These are phyloP conservation scores for Fusarium drepaniforme DNA, from an alignment of 2,329 filamentous ascomycete species.

Conservation along the genomic window DNA sequence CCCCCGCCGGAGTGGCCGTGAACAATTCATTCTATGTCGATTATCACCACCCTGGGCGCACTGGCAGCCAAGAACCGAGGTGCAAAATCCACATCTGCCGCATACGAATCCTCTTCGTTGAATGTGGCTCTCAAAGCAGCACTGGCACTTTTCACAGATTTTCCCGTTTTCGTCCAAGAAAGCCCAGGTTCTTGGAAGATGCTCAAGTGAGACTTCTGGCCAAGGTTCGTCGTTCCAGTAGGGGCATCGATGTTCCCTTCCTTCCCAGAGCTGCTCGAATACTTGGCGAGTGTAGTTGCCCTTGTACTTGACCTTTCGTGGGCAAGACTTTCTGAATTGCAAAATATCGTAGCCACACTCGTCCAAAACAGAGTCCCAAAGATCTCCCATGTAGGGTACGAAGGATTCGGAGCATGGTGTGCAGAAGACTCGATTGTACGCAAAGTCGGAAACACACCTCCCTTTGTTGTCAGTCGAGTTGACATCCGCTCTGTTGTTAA, in stretches of 20 bases:
- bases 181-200: neutral
- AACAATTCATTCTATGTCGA: neutral
- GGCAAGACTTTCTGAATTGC: accelerated
- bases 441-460: neutral
- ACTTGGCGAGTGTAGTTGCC: neutral
- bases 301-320: neutral
- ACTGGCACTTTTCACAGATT: neutral
- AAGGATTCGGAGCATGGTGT: neutral
- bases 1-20: neutral
- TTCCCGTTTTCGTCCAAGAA: neutral
- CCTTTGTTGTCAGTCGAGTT: neutral
- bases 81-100: neutral
- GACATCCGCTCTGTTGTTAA: neutral
- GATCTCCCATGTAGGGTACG: neutral
- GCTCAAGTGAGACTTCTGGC: neutral
- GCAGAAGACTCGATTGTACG: neutral
- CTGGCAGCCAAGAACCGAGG: neutral
- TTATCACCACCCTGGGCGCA: neutral
- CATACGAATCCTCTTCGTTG: too few relatives aligned
- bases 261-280: slow-evolving; percentile 1
- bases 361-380: neutral
- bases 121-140: neutral
- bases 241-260: neutral
- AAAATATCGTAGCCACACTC: neutral
- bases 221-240: slow-evolving; percentile 8